Conservation (phyloP, 108 stramenopile genomes). For the Cyclotella atomus region DNA sequence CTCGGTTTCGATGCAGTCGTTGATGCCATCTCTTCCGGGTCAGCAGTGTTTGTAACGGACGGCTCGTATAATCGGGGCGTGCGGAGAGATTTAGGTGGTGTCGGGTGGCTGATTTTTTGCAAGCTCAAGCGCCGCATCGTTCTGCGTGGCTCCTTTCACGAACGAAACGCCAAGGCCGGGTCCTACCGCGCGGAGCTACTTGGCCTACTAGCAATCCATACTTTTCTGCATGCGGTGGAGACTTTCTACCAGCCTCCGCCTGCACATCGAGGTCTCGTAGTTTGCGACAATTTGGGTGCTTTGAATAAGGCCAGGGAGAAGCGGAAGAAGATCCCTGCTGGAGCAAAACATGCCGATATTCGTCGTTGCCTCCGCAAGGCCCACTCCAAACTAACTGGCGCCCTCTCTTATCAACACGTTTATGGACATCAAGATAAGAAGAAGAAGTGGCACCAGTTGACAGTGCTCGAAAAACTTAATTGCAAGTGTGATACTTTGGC, state of each 20-base stretch:
- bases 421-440: neutral
- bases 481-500: neutral
- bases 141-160: neutral
- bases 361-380: neutral
- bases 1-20: neutral
- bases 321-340: neutral
- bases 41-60: neutral
- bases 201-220: neutral
- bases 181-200: neutral
- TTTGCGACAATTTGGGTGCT: neutral
- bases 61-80: neutral
- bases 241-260: neutral
- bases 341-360: neutral
- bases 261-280: neutral
- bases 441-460: neutral
- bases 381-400: neutral
- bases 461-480: neutral
- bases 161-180: neutral
- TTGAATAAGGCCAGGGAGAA: neutral
- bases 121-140: neutral
- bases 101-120: neutral
- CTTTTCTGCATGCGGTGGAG: neutral
- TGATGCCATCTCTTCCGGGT: neutral
- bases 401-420: neutral
- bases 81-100: neutral